Percentiles rank a stretch among this genome's conserved stretches.
phyloP scores from a whole-genome alignment of 129 eudicot genomes.

The Logfia minima region DNA sequence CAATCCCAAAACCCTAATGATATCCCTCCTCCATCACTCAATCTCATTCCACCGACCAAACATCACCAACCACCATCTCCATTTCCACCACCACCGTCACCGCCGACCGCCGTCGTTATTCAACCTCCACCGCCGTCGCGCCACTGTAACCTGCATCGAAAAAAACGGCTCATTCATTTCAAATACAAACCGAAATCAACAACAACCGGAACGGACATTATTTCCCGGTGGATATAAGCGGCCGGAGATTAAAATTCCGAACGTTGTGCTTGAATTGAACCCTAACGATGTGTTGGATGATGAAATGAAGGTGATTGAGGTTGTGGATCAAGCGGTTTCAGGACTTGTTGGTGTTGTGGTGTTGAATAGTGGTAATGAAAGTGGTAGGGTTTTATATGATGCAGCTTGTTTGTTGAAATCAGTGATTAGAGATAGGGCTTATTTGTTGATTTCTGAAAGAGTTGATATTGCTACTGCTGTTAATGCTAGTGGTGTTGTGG shows the following conservation, averaged over 20 bases:
- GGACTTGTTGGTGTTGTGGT: conserved; percentile 73
- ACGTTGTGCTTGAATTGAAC: conserved; percentile 57
- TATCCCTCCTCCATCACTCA: conserved; percentile 35
- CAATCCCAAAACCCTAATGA: conserved; percentile 19
- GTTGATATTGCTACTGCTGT: conserved; percentile 97
- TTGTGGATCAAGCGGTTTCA: conserved; percentile 71
- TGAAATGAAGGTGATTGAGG: conserved; percentile 43
- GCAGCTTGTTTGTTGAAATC: conserved; percentile 87
- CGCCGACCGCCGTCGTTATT: conserved; percentile 29
- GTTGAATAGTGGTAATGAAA: conserved; percentile 52
- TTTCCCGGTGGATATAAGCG: conserved; percentile 95
- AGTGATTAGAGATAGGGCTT: conserved; percentile 82
- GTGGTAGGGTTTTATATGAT: conserved; percentile 69
- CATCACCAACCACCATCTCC: conserved; percentile 15
- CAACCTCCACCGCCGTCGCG: conserved; percentile 26
- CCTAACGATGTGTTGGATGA: conserved; percentile 57
- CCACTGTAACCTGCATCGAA: conserved; percentile 26
- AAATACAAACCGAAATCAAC: conserved; percentile 11
- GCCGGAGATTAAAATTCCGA: conserved; percentile 75
- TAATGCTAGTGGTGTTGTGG: conserved; percentile 85
- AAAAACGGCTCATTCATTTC: conserved; percentile 15
- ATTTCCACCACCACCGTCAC: conserved; percentile 20
- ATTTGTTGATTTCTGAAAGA: conserved; percentile 71
- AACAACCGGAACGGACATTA: conserved; percentile 50
- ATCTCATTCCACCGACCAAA: conserved; percentile 30